Percentiles rank a stretch among this genome's conserved stretches.
Evolutionary conservation across 306 rosid genomes (phyloP).

Genomic region (Lablab purpureus): DNA sequence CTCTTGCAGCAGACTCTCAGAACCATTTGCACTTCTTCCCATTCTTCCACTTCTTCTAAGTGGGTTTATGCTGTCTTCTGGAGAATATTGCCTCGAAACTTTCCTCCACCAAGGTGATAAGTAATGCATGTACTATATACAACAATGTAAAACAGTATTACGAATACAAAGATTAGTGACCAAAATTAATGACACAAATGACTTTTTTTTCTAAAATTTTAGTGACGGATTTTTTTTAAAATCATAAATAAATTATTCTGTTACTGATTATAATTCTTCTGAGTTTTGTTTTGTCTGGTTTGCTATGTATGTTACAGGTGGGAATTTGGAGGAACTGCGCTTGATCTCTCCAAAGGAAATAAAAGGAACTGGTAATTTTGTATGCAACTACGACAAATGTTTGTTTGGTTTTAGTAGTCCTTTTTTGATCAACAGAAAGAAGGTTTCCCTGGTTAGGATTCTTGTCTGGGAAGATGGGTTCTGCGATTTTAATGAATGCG

Average conservation of each 20-base stretch:
- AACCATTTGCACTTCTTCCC: constrained; percentile 62
- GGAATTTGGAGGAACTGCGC: constrained; percentile 83
- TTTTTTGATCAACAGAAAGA: background rate
- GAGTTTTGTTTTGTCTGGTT: background rate
- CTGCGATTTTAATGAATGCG: constrained; percentile 85
- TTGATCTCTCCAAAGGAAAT: constrained; percentile 90
- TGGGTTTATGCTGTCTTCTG: constrained; percentile 89
- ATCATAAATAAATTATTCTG: background rate
- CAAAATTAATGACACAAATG: background rate
- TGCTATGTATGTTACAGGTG: constrained; percentile 61
- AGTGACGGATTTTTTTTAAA: background rate
- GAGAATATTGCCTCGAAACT: constrained; percentile 85
- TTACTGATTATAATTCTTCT: background rate
- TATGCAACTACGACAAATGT: constrained; percentile 24
- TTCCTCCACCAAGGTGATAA: constrained; percentile 81
- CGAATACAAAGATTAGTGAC: background rate
- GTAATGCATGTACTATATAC: background rate
- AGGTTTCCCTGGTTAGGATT: constrained; percentile 63
- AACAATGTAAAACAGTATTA: background rate
- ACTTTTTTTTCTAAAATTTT: background rate
- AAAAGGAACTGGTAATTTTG: constrained; percentile 79
- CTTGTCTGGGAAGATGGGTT: constrained; percentile 98
- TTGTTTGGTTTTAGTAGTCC: constrained; percentile 12
- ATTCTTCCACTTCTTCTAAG: constrained; percentile 67
- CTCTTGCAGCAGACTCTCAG: constrained; percentile 83